Percentiles rank a stretch among this genome's conserved stretches.
Evolutionary conservation across 73 alveolate species (phyloP).

Genomic region (Diophrys appendiculata): DNA sequence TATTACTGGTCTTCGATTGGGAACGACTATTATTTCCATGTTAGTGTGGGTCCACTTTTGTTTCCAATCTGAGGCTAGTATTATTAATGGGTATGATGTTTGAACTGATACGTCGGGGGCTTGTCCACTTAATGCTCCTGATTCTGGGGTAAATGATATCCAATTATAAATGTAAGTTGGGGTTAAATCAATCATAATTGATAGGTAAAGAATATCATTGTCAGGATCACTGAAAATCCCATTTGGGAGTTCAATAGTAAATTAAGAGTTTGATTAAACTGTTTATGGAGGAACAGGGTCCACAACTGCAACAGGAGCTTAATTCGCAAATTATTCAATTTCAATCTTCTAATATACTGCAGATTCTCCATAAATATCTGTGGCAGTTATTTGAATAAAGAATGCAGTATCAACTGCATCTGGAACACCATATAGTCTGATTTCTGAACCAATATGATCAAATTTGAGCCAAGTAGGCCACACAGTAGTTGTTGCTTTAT

Average conservation of each 20-base stretch:
- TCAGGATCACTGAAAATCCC: not conserved
- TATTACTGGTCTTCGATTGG: too few species aligned
- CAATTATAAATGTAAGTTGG: too few species aligned
- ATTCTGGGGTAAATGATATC: too few species aligned
- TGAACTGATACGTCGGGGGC: too few species aligned
- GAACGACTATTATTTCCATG: too few species aligned
- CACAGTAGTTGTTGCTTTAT: not conserved
- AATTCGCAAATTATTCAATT: not conserved
- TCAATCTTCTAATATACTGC: not conserved
- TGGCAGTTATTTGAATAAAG: not conserved
- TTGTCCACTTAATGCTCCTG: too few species aligned
- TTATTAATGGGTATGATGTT: too few species aligned
- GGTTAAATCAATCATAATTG: not conserved
- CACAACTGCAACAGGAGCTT: not conserved
- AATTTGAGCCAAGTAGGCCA: not conserved
- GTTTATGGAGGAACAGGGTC: not conserved
- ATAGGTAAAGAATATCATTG: not conserved
- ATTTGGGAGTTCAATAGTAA: not conserved
- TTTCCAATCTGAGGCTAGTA: too few species aligned
- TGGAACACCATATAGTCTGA: not conserved
- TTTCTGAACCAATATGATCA: not conserved
- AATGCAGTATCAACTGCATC: not conserved
- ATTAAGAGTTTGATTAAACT: not conserved
- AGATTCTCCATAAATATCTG: not conserved
- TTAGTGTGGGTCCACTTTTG: too few species aligned